phyloP scores from a whole-genome alignment of 805 yeast species.

The Schwanniomyces sp. region DNA sequence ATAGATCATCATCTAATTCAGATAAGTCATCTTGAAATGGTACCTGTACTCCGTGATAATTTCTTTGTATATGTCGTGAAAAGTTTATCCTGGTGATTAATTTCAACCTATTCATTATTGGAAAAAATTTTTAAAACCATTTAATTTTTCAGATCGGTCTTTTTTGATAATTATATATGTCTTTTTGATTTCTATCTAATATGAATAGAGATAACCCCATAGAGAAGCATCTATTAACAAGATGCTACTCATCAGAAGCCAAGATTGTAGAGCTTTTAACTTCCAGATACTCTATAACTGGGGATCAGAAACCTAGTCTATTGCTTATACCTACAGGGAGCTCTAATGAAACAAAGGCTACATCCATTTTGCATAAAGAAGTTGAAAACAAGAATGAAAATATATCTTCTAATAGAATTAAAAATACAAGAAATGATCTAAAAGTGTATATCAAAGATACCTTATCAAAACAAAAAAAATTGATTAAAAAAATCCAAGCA shows the following conservation, averaged over 20 bases:
- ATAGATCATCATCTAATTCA: slow-evolving; percentile 31
- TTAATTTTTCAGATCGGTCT: not conserved
- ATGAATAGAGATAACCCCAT: slow-evolving; percentile 47
- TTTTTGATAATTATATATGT: not conserved
- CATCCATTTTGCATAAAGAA: slow-evolving; percentile 16
- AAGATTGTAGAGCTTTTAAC: slow-evolving; percentile 42
- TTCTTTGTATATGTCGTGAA: not conserved
- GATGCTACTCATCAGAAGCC: slow-evolving; percentile 40
- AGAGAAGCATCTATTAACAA: slow-evolving; percentile 45
- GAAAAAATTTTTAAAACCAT: not conserved
- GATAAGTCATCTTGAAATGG: slow-evolving; percentile 43
- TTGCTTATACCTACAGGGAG: slow-evolving; percentile 38
- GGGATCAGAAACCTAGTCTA: slow-evolving; percentile 48
- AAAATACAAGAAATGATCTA: slow-evolving; percentile 41
- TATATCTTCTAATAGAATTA: slow-evolving; percentile 18
- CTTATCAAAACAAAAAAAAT: slow-evolving; percentile 36
- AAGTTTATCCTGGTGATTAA: not conserved
- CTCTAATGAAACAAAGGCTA: slow-evolving; percentile 15
- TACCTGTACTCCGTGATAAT: slow-evolving; percentile 13
- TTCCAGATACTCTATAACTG: slow-evolving; percentile 44
- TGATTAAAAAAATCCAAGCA: slow-evolving; percentile 36
- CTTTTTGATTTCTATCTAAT: not conserved
- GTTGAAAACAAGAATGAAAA: slow-evolving; percentile 13
- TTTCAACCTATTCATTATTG: not conserved
- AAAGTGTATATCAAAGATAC: slow-evolving; percentile 39